Evolutionary conservation across 108 stramenopile genomes (phyloP).

Genomic region (Cyclostephanos tholiformis): DNA sequence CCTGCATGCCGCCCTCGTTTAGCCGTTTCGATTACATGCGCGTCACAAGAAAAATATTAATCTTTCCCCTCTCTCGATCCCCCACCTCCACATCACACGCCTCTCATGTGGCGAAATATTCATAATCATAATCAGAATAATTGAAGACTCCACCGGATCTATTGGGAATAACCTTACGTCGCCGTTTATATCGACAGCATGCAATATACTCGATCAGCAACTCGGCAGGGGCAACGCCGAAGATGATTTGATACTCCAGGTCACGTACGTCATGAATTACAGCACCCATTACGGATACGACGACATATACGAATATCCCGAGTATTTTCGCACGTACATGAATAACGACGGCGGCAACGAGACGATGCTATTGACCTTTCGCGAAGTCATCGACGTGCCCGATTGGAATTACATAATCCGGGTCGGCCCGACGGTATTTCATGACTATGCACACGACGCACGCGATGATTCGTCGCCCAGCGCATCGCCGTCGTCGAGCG

Average conservation of each 20-base stretch:
- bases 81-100: too few species aligned
- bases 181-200: not conserved
- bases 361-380: not conserved
- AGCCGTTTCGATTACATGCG: too few species aligned
- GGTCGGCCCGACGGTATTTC: not conserved
- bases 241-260: constrained; percentile 4
- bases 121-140: not conserved
- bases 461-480: too few species aligned
- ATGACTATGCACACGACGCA: too few species aligned
- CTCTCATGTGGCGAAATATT: too few species aligned
- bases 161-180: not conserved
- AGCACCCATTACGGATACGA: constrained; percentile 22
- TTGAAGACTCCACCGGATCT: not conserved
- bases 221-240: not conserved
- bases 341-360: not conserved
- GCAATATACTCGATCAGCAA: constrained; percentile 2
- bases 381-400: not conserved
- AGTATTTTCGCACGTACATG: constrained; percentile 13
- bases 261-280: constrained; percentile 23
- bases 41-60: too few species aligned
- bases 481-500: too few species aligned
- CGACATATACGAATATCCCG: constrained; percentile 14
- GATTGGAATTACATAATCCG: not conserved
- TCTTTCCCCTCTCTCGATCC: too few species aligned
- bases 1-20: too few species aligned